These are phyloP conservation scores for Fusarium sp. DNA, from an alignment of 2,329 filamentous ascomycete genomes.

Conservation along the genomic window DNA sequence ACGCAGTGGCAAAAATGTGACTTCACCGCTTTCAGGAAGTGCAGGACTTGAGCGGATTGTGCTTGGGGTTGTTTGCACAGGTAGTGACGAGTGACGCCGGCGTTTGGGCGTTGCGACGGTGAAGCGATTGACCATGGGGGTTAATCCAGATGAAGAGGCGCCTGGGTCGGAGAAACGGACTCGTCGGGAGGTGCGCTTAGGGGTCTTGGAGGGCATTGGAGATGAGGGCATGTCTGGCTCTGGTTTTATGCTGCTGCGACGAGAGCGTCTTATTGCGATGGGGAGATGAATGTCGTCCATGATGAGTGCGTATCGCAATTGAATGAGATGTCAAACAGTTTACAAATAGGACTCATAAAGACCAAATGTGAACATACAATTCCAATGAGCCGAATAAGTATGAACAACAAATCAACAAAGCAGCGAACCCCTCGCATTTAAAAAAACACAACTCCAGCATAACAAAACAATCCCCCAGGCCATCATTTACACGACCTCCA, in stretches of 20 bases:
- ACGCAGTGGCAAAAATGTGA: slow-evolving; percentile 56
- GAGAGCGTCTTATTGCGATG: slow-evolving; percentile 64
- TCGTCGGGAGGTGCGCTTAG: slow-evolving; percentile 49
- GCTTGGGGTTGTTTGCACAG: slow-evolving; percentile 40
- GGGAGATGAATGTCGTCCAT: slow-evolving; percentile 58
- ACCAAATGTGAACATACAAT: background rate
- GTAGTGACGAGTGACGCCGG: slow-evolving; percentile 59
- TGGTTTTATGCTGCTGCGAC: slow-evolving; percentile 54
- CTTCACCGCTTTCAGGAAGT: slow-evolving; percentile 49
- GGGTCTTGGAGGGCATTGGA: slow-evolving; percentile 42
- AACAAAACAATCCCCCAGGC: slow-evolving; percentile 10
- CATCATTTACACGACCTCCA: slow-evolving; percentile 18
- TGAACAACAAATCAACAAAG: background rate
- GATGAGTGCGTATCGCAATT: background rate
- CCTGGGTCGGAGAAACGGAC: slow-evolving; percentile 70
- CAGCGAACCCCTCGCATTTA: slow-evolving; percentile 15
- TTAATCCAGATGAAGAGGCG: slow-evolving; percentile 60
- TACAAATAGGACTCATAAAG: background rate
- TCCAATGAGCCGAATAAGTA: background rate
- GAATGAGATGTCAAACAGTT: background rate
- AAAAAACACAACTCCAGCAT: background rate
- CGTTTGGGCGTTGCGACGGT: slow-evolving; percentile 53
- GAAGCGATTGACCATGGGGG: slow-evolving; percentile 65
- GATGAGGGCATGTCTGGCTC: slow-evolving; percentile 31
- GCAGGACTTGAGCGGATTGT: slow-evolving; percentile 21